These are phyloP conservation scores for Pulveroboletus sp. DNA, from an alignment of 1,284 basidiomycete genomes.

Conservation along the genomic window DNA sequence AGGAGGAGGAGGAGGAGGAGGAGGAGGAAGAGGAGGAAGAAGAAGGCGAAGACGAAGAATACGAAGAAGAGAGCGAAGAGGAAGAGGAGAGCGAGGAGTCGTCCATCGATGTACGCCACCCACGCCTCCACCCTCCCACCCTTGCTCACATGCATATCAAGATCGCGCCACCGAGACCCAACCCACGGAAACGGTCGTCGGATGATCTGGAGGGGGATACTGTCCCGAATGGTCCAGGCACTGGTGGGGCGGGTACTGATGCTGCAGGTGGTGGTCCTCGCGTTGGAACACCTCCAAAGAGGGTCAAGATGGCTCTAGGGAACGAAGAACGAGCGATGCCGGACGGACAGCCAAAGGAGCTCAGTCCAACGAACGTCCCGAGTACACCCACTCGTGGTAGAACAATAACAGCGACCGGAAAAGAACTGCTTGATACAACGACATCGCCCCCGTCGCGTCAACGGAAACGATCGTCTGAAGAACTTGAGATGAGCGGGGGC, in stretches of 20 bases:
- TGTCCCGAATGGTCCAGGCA: background rate
- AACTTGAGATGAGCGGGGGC: slow-evolving; percentile 19
- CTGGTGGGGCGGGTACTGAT: background rate
- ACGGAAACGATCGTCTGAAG: slow-evolving; percentile 34
- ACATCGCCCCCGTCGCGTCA: slow-evolving; percentile 19
- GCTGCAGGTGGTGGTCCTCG: slow-evolving; percentile 8
- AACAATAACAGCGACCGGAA: background rate
- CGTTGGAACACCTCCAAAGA: slow-evolving; percentile 29
- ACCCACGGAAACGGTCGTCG: slow-evolving; percentile 32
- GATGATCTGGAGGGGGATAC: slow-evolving; percentile 28
- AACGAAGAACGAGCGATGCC: slow-evolving; percentile 10
- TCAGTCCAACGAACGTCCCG: background rate
- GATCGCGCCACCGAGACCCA: slow-evolving; percentile 22
- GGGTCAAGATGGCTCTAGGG: slow-evolving; percentile 17
- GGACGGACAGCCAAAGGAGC: background rate
- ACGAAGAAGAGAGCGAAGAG: slow-evolving; percentile 9
- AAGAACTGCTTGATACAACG: background rate
- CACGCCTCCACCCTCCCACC: background rate
- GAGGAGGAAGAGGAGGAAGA: slow-evolving; percentile 15
- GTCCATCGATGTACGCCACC: slow-evolving; percentile 3
- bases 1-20: slow-evolving; percentile 14
- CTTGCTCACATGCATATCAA: slow-evolving; percentile 9
- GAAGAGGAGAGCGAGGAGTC: slow-evolving; percentile 29
- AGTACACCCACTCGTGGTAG: slow-evolving; percentile 1
- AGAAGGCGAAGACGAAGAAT: slow-evolving; percentile 11